Evolutionary conservation across 2,329 filamentous ascomycete species (phyloP).

Genomic region (Clonostachys byssicola): DNA sequence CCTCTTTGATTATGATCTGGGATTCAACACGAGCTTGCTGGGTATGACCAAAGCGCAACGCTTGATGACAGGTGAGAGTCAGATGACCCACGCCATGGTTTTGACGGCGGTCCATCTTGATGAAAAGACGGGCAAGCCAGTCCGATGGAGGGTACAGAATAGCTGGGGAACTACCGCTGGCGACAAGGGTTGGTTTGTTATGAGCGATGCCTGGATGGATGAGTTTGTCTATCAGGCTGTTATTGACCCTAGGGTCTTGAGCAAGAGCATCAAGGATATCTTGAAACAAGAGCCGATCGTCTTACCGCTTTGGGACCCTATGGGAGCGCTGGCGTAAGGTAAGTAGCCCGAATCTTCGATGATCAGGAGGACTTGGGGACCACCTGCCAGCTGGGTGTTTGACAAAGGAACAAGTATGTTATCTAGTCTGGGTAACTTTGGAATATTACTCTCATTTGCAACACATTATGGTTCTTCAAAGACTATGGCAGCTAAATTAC

Average conservation of each 20-base stretch:
- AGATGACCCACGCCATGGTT: slow-evolving; percentile 93
- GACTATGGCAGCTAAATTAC: too few relatives aligned
- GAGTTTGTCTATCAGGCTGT: slow-evolving; percentile 85
- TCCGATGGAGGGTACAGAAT: slow-evolving; percentile 85
- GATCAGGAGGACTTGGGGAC: too few relatives aligned
- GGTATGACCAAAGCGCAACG: slow-evolving; percentile 74
- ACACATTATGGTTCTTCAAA: too few relatives aligned
- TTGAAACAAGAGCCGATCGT: slow-evolving; percentile 66
- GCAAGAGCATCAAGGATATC: slow-evolving; percentile 64
- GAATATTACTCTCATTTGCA: too few relatives aligned
- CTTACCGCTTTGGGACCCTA: slow-evolving; percentile 75
- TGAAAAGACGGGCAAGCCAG: slow-evolving; percentile 52
- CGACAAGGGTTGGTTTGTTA: slow-evolving; percentile 82
- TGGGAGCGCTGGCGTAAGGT: slow-evolving; percentile 64
- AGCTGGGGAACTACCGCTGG: slow-evolving; percentile 71
- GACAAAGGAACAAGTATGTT: too few relatives aligned
- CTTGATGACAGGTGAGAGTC: slow-evolving; percentile 67
- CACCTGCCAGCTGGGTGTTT: too few relatives aligned
- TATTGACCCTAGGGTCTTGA: slow-evolving; percentile 67
- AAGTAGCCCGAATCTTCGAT: not conserved
- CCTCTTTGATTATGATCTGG: slow-evolving; percentile 75
- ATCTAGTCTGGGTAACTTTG: too few relatives aligned
- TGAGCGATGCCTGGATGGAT: slow-evolving; percentile 78
- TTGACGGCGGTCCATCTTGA: slow-evolving; percentile 81
- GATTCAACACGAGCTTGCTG: slow-evolving; percentile 74